Percentiles rank a stretch among this genome's conserved stretches.
These are phyloP conservation scores for Immersiella caudata DNA, from an alignment of 495 filamentous ascomycete species.

Conservation along the genomic window DNA sequence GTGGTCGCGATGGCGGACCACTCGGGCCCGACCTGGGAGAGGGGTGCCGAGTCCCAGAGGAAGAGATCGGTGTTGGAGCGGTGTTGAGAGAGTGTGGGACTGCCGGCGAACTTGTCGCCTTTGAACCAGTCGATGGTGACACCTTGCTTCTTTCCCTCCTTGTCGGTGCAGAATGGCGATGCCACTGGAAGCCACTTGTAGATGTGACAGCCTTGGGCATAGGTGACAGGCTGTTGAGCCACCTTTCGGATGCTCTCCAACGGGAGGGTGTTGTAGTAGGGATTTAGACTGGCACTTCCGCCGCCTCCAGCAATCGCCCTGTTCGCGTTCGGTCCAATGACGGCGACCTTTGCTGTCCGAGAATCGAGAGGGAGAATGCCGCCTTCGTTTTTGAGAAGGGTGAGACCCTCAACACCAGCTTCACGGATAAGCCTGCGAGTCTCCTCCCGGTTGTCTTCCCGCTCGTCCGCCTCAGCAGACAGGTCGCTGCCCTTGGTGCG, in stretches of 20 bases:
- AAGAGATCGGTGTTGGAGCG: conserved; percentile 65
- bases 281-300: conserved; percentile 75
- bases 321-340: conserved; percentile 85
- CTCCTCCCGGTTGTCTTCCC: conserved; percentile 65
- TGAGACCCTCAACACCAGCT: conserved; percentile 72
- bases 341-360: conserved; percentile 62
- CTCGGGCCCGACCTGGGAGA: conserved; percentile 56
- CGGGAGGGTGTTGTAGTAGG: conserved; percentile 72
- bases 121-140: conserved; percentile 66
- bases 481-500: conserved; percentile 63
- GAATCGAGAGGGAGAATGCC: conserved; percentile 67
- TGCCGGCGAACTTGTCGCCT: conserved; percentile 62
- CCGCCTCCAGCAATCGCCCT: conserved; percentile 78
- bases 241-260: conserved; percentile 56
- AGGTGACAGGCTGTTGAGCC: conserved; percentile 52
- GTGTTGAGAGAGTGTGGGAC: conserved; percentile 55
- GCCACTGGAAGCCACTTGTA: conserved; percentile 68
- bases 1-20: conserved; percentile 65
- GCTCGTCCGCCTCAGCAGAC: conserved; percentile 61
- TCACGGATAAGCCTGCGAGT: conserved; percentile 69
- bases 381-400: conserved; percentile 77
- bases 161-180: conserved; percentile 58
- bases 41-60: conserved; percentile 70
- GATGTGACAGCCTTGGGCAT: conserved; percentile 60
- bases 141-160: conserved; percentile 57